Base-by-base conservation (phyloP, 805 yeast species). In the Candida tammaniensis region DNA sequence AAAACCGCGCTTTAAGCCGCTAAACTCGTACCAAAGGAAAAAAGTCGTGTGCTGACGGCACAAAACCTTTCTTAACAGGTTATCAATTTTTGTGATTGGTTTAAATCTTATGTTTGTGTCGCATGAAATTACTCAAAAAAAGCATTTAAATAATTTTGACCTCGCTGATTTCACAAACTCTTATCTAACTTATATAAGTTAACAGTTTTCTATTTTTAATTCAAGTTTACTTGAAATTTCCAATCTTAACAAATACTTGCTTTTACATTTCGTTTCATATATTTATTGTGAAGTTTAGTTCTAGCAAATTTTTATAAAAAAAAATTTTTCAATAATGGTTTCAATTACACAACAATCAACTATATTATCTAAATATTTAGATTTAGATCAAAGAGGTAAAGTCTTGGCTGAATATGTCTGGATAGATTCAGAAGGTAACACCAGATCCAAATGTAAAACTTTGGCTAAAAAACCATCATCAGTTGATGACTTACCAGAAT, bases 381-480 rank as follows among this genome's bases (percentile, higher is more conserved):
- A 76, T 51, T 76, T 93, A 52, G 82, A 81, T 64, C 97, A 89
- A 74, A 75, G 79, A 51, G 96, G 95, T 46, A 74, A 73, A 55
- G 73, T 91, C 47, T 75, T 93, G 49, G 98, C 98, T 45, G 98
- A 93, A 69, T 93, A 93, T 72, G 81, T 93, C 64, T 93, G 98
- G 98, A 83, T 93, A 51, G 98, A 93, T 61, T 86, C 95, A 50
- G 75, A 83, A 47, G 95, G 95, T 59, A 77, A 80, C 56, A 64
- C 88, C 54, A 86, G 98, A 72, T 86, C 97, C 43, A 93, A 93
- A 74, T 88, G 96, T 69, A 85, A 82, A 68, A 93, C 98, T 38
- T 71, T 93, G 48, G 55, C 54, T 54, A 77, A 79, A 67, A 73
- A 68, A 55, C 83, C 93, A 36, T 57, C 76, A 29, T 71, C 83